A percentile compares a stretch with the other conserved stretches of the same genome.
phyloP scores from a whole-genome alignment of 768 basidiomycete species.

The Collybia sp. region DNA sequence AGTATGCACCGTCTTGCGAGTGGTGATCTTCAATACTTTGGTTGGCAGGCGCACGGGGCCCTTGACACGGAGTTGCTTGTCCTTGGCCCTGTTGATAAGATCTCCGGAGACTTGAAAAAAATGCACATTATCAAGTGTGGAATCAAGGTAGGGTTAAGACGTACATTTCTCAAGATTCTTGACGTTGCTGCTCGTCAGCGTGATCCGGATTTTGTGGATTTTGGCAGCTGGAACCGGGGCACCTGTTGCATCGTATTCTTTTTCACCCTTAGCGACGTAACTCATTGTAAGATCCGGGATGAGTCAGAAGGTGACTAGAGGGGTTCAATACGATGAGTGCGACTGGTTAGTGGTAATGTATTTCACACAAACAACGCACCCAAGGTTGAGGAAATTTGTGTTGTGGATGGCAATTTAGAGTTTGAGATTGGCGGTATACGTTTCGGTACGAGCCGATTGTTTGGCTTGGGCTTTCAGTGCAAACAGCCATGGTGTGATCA shows the following conservation, averaged over 20 bases:
- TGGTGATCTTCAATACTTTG: conserved; percentile 98
- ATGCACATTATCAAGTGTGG: background rate
- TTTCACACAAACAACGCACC: too few relatives aligned
- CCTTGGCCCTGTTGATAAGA: conserved; percentile 98
- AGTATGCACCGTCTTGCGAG: conserved; percentile 88
- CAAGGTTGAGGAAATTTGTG: too few relatives aligned
- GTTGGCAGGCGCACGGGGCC: conserved; percentile 98
- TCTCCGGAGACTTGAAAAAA: conserved; percentile 76
- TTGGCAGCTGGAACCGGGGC: conserved; percentile 82
- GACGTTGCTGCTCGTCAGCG: conserved; percentile 96
- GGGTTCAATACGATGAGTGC: conserved; percentile 6
- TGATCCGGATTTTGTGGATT: conserved; percentile 99
- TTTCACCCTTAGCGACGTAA: conserved; percentile 99
- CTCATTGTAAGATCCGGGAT: conserved; percentile 62
- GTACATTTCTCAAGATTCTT: conserved; percentile 97
- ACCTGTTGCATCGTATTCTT: conserved; percentile 95
- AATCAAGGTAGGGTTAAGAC: conserved; percentile 12
- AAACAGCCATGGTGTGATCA: too few relatives aligned
- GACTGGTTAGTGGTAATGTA: too few relatives aligned
- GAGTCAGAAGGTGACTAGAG: conserved; percentile 81
- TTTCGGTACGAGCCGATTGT: too few relatives aligned
- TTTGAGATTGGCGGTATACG: too few relatives aligned
- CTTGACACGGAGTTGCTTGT: conserved; percentile 99
- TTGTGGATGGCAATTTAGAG: too few relatives aligned
- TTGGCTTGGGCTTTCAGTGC: too few relatives aligned